These are phyloP conservation scores for Camellia japonica DNA, from an alignment of 148 eudicot genomes.

Conservation along the genomic window DNA sequence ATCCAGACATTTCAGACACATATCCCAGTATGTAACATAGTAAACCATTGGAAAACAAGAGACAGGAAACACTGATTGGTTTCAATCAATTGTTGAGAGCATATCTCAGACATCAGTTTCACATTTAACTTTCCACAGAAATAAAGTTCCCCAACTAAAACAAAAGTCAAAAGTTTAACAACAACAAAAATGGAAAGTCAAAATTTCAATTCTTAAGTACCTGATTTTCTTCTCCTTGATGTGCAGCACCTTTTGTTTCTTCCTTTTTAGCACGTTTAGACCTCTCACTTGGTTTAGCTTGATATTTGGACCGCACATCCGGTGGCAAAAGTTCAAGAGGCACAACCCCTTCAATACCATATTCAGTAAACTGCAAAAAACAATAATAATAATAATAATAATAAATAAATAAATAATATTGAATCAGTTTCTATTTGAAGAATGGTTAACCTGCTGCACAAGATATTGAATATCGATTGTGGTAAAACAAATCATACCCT, in stretches of 20 bases:
- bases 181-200: background rate
- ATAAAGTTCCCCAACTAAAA: background rate
- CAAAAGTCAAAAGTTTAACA: too few relatives aligned
- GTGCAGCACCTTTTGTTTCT: constrained; percentile 57
- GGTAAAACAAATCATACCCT: constrained; percentile 44
- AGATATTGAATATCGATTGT: background rate
- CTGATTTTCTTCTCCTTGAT: constrained; percentile 75
- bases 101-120: background rate
- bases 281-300: constrained; percentile 73
- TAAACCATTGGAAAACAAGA: too few relatives aligned
- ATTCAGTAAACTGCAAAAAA: constrained; percentile 73
- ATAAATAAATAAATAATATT: background rate
- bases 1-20: too few relatives aligned
- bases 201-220: constrained; percentile 27
- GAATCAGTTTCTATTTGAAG: constrained; percentile 1
- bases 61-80: too few relatives aligned
- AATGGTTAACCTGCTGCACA: background rate
- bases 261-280: constrained; percentile 95
- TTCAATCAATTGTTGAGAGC: too few relatives aligned
- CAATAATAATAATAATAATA: background rate
- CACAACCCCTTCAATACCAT: constrained; percentile 95
- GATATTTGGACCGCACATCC: constrained; percentile 71
- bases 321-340: constrained; percentile 79
- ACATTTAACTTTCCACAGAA: background rate
- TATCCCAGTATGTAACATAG: too few relatives aligned